A percentile compares a stretch with the other conserved stretches of the same genome.
Conservation (phyloP, 2,329 filamentous ascomycete genomes). For the Iodosphaeria phyllophila region DNA sequence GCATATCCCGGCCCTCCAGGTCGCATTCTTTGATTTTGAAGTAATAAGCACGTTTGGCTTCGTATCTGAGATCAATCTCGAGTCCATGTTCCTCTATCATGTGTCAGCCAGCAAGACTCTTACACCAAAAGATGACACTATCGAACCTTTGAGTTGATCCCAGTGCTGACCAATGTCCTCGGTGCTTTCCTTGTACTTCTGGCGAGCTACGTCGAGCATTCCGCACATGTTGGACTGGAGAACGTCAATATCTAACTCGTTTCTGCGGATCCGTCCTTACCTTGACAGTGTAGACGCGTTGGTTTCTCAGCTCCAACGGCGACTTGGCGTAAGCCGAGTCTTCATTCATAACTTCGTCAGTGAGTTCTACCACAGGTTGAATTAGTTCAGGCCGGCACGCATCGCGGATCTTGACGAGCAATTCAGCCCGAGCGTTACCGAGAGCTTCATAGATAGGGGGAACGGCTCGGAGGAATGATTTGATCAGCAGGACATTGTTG, state of each 20-base stretch:
- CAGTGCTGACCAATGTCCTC: constrained; percentile 59
- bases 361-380: constrained; percentile 39
- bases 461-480: constrained; percentile 57
- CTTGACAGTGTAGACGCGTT: constrained; percentile 78
- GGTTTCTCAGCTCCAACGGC: constrained; percentile 73
- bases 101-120: neutral
- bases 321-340: constrained; percentile 63
- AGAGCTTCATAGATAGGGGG: constrained; percentile 50
- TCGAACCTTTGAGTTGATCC: constrained; percentile 44
- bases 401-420: constrained; percentile 49
- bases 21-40: constrained; percentile 45
- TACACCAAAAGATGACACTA: neutral
- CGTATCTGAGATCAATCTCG: constrained; percentile 51
- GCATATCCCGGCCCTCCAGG: constrained; percentile 39
- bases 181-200: constrained; percentile 78
- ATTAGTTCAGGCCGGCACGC: constrained; percentile 49
- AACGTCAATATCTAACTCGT: constrained; percentile 3
- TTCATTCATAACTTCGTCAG: constrained; percentile 56
- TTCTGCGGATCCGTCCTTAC: no score
- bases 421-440: constrained; percentile 37
- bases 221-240: constrained; percentile 58
- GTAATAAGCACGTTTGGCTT: constrained; percentile 63
- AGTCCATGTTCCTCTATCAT: constrained; percentile 35
- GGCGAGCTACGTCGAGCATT: constrained; percentile 71
- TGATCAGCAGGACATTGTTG: constrained; percentile 74